A percentile compares a stretch with the other conserved stretches of the same genome.
These are phyloP conservation scores for Datura wrightii DNA, from an alignment of 257 asterid species.

Conservation along the genomic window DNA sequence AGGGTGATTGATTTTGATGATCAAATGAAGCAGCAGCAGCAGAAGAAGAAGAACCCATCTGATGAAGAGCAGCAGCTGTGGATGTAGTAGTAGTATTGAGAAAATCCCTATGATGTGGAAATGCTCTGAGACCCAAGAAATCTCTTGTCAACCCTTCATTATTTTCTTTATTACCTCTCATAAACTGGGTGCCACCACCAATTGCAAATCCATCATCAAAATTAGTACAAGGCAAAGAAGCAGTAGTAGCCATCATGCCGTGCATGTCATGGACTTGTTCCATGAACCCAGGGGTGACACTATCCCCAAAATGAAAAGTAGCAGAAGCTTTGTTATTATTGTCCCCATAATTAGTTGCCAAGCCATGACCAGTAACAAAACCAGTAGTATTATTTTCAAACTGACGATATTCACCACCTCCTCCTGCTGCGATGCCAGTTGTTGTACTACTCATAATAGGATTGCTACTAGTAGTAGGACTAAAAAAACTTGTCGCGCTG, in stretches of 20 bases:
- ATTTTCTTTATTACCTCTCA: conserved; percentile 24
- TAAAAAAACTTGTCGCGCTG: background rate
- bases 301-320: conserved; percentile 20
- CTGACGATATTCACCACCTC: background rate
- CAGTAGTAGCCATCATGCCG: conserved; percentile 15
- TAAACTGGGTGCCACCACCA: background rate
- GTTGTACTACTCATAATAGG: background rate
- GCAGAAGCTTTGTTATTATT: background rate
- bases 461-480: background rate
- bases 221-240: conserved; percentile 21
- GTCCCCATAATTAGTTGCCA: conserved; percentile 26
- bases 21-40: conserved; percentile 22
- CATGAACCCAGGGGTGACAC: conserved; percentile 28
- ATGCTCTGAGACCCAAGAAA: conserved; percentile 31
- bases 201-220: conserved; percentile 21
- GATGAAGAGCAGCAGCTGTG: conserved; percentile 19
- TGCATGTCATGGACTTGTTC: conserved; percentile 31
- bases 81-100: background rate
- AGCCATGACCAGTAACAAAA: background rate
- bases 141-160: conserved; percentile 36
- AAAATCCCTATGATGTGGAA: conserved; percentile 30
- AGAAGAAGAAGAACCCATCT: background rate
- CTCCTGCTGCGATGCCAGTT: background rate
- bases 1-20: conserved; percentile 29
- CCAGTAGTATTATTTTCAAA: background rate